Percentiles rank a stretch among this genome's conserved stretches.
Conservation (phyloP, 495 filamentous ascomycete genomes). For the Trypethelium eluteriae region DNA sequence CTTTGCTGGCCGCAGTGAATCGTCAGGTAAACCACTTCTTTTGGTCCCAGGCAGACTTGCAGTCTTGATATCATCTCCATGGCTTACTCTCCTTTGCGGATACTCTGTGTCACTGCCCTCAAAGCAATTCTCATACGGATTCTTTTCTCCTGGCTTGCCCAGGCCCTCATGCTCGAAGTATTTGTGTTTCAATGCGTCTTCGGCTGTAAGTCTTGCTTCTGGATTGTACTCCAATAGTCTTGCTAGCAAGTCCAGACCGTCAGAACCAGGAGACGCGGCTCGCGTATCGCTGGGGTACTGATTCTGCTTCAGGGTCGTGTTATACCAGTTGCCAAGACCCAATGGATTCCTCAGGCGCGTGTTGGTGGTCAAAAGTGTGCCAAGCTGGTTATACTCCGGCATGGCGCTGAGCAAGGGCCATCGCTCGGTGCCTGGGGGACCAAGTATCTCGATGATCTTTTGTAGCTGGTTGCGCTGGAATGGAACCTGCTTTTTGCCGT, state of each 20-base stretch:
- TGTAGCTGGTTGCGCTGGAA: slow-evolving; percentile 99
- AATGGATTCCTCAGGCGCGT: slow-evolving; percentile 37
- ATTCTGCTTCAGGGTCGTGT: slow-evolving; percentile 51
- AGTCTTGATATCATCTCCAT: slow-evolving; percentile 86
- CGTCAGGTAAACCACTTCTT: slow-evolving; percentile 78
- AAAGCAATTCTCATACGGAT: slow-evolving; percentile 67
- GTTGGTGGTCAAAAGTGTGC: slow-evolving; percentile 49
- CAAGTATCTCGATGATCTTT: slow-evolving; percentile 94
- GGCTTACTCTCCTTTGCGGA: slow-evolving; percentile 78
- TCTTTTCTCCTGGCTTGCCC: slow-evolving; percentile 37
- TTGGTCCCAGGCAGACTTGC: slow-evolving; percentile 89
- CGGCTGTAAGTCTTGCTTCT: slow-evolving; percentile 74
- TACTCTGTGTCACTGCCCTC: slow-evolving; percentile 81
- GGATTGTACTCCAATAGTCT: slow-evolving; percentile 89
- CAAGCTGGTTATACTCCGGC: slow-evolving; percentile 72
- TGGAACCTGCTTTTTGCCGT: slow-evolving; percentile 90
- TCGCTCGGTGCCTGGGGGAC: slow-evolving; percentile 75
- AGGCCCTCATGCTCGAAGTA: slow-evolving; percentile 65
- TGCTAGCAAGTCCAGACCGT: slow-evolving; percentile 73
- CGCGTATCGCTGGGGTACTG: slow-evolving; percentile 45
- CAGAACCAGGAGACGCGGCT: slow-evolving; percentile 48
- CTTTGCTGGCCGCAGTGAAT: slow-evolving; percentile 59
- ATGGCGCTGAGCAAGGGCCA: slow-evolving; percentile 78
- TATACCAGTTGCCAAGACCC: slow-evolving; percentile 59
- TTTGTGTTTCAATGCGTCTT: slow-evolving; percentile 74